A percentile compares a stretch with the other conserved stretches of the same genome.
These are phyloP conservation scores for Fusarium chuoi DNA, from an alignment of 2,329 filamentous ascomycete genomes.

Conservation along the genomic window DNA sequence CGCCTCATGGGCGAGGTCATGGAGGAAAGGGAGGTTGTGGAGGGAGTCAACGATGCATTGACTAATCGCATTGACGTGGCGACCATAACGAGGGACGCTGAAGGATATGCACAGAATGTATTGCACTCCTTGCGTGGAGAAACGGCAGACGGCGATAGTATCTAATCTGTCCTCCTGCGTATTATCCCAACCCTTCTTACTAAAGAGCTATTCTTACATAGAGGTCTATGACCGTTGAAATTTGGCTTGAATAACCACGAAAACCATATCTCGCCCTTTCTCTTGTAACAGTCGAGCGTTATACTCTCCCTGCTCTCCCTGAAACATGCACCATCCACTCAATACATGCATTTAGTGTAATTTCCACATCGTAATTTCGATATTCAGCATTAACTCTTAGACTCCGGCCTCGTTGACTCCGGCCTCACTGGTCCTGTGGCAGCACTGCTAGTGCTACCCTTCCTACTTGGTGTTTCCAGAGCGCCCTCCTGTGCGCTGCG, in stretches of 20 bases:
- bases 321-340: constrained; percentile 19
- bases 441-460: constrained; percentile 63
- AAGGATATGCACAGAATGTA: constrained; percentile 64
- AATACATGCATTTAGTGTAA: constrained; percentile 12
- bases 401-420: constrained; percentile 51
- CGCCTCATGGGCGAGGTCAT: constrained; percentile 77
- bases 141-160: constrained; percentile 27
- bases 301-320: neutral
- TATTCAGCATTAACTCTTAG: constrained; percentile 44
- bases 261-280: constrained; percentile 29
- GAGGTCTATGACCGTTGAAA: constrained; percentile 36
- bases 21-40: constrained; percentile 80
- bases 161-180: constrained; percentile 16
- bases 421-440: constrained; percentile 54
- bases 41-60: constrained; percentile 75
- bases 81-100: constrained; percentile 71
- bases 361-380: constrained; percentile 7
- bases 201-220: constrained; percentile 44
- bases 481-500: constrained; percentile 69
- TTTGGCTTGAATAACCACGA: constrained; percentile 23
- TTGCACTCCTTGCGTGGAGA: constrained; percentile 47
- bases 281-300: constrained; percentile 14
- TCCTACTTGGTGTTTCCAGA: constrained; percentile 54
- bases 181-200: constrained; percentile 40
- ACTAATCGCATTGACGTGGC: constrained; percentile 71